A percentile compares a stretch with the other conserved stretches of the same genome.
These are phyloP conservation scores for Jatropha curcas DNA, from an alignment of 345 rosid genomes.

Conservation along the genomic window DNA sequence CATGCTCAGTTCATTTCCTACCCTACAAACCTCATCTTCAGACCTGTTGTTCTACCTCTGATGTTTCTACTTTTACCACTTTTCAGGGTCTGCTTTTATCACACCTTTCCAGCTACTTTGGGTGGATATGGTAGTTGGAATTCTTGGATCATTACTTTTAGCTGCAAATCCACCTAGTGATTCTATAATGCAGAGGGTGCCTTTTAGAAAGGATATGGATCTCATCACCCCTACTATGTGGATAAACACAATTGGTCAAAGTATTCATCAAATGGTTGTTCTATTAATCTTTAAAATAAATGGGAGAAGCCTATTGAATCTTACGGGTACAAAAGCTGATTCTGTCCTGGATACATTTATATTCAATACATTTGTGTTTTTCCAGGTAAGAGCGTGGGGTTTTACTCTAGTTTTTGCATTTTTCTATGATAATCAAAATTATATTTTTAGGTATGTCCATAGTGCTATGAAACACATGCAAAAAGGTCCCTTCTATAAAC, in stretches of 20 bases:
- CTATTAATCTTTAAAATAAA: constrained; percentile 21
- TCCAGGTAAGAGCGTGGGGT: constrained; percentile 53
- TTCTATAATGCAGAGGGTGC: constrained; percentile 25
- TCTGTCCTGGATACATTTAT: constrained; percentile 19
- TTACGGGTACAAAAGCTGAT: constrained; percentile 57
- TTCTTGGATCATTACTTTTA: constrained; percentile 30
- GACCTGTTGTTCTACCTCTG: too few species aligned
- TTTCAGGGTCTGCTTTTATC: constrained; percentile 32
- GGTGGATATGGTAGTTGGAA: constrained; percentile 37
- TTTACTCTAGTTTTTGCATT: neutral
- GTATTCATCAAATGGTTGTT: constrained; percentile 47
- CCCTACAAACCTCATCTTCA: too few species aligned
- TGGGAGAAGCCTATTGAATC: constrained; percentile 21
- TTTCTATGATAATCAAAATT: neutral
- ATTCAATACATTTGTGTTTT: constrained; percentile 31
- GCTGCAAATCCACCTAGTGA: constrained; percentile 30
- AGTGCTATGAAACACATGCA: too few species aligned
- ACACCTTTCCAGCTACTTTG: constrained; percentile 33
- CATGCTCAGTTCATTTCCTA: constrained; percentile 18
- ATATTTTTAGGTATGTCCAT: too few species aligned
- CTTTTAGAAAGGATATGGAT: constrained; percentile 32
- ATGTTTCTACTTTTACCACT: constrained; percentile 20
- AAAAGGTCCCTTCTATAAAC: too few species aligned
- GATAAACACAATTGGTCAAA: constrained; percentile 87
- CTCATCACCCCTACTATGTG: constrained; percentile 83